Base-by-base conservation (phyloP, 805 yeast species). In the Candida maris region DNA sequence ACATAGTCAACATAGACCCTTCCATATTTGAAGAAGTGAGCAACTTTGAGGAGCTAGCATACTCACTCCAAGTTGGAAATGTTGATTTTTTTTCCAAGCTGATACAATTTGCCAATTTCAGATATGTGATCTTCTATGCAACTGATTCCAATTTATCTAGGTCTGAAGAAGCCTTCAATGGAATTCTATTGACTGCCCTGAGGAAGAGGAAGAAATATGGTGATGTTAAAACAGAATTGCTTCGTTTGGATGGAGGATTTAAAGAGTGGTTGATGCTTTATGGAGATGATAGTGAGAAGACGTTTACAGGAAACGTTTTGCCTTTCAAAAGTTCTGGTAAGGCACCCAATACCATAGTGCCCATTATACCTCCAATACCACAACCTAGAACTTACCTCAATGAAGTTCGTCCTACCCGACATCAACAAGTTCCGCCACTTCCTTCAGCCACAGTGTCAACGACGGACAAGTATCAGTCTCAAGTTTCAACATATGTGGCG, bases 1-100 rank as follows among this genome's bases (percentile, higher is more conserved):
- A 66, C 36, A 44, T 62, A 3, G 49, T 71, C 12, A 65, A 62
- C 26, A 52, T 71, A 7, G 73, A 70, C 41, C 75, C 75, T 5
- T 51, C 59, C 0, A 32, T 45, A 10, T 30, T 54, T 7, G 29
- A 34, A n/a, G 26, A 42, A 2, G 43, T 45, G 7, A 31, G 31
- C 4, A 42, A 33, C 16, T 55, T 45, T 32, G 45, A 41, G 29
- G 47, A 48, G 10, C 30, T 54, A 20, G 27, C 50, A 16, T 39
- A 45, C 21, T 40, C 47, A 6, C 30, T 56, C 13, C 59, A 69
- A 19, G 50, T 67, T 6, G 54, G 59, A 4, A 50, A 59, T 20
- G 52, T 59, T n/a, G 48, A 49, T 4, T 57, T 46, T 22, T 52
- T 59, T 30, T 61, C 60, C 30, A 42, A 57, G 20, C 57, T 71